Conservation (phyloP, 1,139 yeast species). For the Arxiozyma slooffiae region DNA sequence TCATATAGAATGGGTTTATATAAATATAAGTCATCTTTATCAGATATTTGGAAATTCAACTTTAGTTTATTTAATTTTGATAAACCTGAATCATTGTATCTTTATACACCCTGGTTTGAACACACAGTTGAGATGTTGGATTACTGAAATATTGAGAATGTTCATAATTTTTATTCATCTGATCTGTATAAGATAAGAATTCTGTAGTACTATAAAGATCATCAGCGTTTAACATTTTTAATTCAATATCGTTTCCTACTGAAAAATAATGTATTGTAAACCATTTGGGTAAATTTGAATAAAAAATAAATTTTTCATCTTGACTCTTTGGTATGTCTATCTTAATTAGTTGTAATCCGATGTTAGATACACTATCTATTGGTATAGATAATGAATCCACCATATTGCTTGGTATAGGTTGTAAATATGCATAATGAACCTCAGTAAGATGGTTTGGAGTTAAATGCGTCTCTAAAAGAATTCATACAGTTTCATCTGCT, state of each 20-base stretch:
- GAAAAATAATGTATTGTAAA: constrained; percentile 32
- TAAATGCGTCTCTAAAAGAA: constrained; percentile 38
- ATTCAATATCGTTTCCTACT: constrained; percentile 22
- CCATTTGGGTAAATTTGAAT: constrained; percentile 22
- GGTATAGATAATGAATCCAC: constrained; percentile 7
- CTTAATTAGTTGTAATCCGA: constrained; percentile 30
- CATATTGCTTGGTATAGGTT: constrained; percentile 9
- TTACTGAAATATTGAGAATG: constrained; percentile 40
- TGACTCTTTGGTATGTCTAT: constrained; percentile 19
- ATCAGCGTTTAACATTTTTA: constrained; percentile 18
- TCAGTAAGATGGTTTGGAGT: constrained; percentile 5
- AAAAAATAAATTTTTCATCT: constrained; percentile 20
- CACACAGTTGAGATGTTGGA: constrained; percentile 48
- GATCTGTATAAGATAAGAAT: neutral
- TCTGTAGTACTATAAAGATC: neutral
- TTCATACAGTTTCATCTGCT: constrained; percentile 36
- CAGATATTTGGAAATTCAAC: constrained; percentile 30
- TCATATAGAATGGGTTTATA: constrained; percentile 29
- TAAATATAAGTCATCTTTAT: constrained; percentile 27
- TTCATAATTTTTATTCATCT: constrained; percentile 2
- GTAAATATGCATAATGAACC: neutral
- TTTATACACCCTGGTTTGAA: constrained; percentile 13
- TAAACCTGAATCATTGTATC: constrained; percentile 37
- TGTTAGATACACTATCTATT: constrained; percentile 25
- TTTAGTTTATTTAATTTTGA: constrained; percentile 21